These are phyloP conservation scores for Trichoderma aggressivum DNA, from an alignment of 2,329 filamentous ascomycete species.

Conservation along the genomic window DNA sequence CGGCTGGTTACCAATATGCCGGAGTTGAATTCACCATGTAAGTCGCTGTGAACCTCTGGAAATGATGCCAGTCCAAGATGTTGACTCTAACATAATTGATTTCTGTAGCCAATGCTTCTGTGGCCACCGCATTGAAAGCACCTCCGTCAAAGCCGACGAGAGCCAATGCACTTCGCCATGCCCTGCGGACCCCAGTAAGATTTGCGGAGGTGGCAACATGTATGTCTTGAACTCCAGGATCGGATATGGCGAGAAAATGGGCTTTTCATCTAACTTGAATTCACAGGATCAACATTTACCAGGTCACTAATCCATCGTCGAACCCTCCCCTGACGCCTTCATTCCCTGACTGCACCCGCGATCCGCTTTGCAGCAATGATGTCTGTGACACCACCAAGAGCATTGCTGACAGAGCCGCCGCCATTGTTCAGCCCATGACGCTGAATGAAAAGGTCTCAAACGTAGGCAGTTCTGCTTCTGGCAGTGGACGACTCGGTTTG, in stretches of 20 bases:
- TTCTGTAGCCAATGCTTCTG: conserved; percentile 21
- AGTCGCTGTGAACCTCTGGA: not conserved
- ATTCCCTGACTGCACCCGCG: conserved; percentile 28
- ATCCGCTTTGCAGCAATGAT: conserved; percentile 28
- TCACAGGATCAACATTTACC: conserved; percentile 21
- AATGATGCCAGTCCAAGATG: not conserved
- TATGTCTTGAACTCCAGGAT: not conserved
- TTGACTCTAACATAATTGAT: not conserved
- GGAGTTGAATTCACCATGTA: conserved; percentile 21
- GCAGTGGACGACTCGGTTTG: conserved; percentile 54
- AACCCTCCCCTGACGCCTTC: conserved; percentile 18
- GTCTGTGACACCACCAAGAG: conserved; percentile 46
- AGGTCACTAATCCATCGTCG: conserved; percentile 16
- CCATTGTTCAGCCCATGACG: conserved; percentile 32
- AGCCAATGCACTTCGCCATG: conserved; percentile 17
- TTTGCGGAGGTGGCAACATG: conserved; percentile 20
- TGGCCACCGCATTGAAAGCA: conserved; percentile 19
- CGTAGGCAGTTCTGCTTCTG: conserved; percentile 28
- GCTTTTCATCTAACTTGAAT: not conserved
- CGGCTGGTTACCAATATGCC: conserved; percentile 19
- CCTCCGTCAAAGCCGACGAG: conserved; percentile 19
- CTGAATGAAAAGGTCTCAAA: conserved; percentile 34
- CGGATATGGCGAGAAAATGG: not conserved
- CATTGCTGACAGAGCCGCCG: conserved; percentile 29
- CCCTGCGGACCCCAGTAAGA: conserved; percentile 18